Evolutionary conservation across 257 asterid genomes (phyloP).

Genomic region (Nemophila menziesii): DNA sequence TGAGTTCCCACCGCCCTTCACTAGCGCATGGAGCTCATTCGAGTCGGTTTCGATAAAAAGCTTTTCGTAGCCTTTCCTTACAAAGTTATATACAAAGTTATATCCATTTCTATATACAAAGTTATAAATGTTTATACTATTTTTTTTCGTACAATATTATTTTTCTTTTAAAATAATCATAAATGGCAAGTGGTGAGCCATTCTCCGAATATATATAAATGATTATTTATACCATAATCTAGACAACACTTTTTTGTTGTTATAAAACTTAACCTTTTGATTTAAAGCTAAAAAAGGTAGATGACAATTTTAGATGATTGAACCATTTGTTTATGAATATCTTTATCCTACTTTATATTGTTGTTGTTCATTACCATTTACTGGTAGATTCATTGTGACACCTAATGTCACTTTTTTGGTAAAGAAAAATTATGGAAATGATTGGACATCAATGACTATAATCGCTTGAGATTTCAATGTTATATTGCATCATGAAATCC

Average conservation of each 20-base stretch:
- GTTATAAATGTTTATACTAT: no score
- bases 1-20: no score
- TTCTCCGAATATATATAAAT: background rate
- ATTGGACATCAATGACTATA: constrained; percentile 29
- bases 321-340: constrained; percentile 1
- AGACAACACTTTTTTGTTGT: background rate
- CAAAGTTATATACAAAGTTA: no score
- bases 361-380: constrained; percentile 10
- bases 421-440: constrained; percentile 12
- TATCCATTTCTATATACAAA: no score
- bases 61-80: no score
- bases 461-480: constrained; percentile 17
- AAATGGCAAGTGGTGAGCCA: no score
- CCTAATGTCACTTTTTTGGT: background rate
- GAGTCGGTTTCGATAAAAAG: no score
- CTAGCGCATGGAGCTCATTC: no score
- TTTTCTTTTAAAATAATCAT: no score
- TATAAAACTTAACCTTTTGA: constrained; percentile 8
- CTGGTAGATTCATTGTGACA: constrained; percentile 5
- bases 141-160: no score
- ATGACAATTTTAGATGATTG: background rate
- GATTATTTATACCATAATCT: constrained; percentile 4
- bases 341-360: constrained; percentile 7
- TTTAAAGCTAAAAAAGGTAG: constrained; percentile 1
- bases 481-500: constrained; percentile 11